These are phyloP conservation scores for Cyanidioschyzon merolae DNA, from an alignment of 23 red algal genomes.

Conservation along the genomic window DNA sequence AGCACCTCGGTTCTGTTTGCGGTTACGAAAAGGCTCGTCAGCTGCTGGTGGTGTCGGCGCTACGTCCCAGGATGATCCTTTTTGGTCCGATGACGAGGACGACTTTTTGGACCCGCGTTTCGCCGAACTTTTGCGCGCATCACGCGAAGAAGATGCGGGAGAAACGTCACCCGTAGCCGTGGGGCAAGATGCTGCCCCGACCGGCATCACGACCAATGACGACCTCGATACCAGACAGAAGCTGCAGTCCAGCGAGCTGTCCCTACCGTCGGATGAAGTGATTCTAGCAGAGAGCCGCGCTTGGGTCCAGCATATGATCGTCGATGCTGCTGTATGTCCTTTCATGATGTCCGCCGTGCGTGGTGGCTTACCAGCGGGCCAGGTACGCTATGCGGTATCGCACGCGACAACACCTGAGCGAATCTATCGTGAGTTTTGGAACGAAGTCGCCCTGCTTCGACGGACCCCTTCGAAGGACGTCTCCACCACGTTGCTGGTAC, in stretches of 20 bases:
- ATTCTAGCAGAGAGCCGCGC: neutral
- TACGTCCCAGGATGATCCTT: neutral
- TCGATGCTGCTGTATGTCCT: neutral
- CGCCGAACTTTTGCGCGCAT: neutral
- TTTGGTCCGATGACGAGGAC: conserved; percentile 4
- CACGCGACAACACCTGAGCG: neutral
- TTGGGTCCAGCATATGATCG: conserved; percentile 1
- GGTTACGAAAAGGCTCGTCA: neutral
- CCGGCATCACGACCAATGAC: too few relatives aligned
- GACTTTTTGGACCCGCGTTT: neutral
- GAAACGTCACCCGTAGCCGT: too few relatives aligned
- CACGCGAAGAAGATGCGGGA: neutral
- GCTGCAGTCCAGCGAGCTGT: too few relatives aligned
- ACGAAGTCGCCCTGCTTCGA: neutral
- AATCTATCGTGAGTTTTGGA: neutral
- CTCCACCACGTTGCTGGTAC: conserved; percentile 1
- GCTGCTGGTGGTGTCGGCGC: neutral
- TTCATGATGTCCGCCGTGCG: conserved; percentile 1
- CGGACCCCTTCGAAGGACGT: neutral
- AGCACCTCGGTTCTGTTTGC: neutral
- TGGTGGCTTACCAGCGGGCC: neutral
- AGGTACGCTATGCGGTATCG: neutral
- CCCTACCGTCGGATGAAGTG: neutral
- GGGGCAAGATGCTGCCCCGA: too few relatives aligned
- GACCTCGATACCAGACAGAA: too few relatives aligned